Evolutionary conservation across 768 basidiomycete genomes (phyloP), one percentile per base, ranked within the genome.

Genomic region (Macrolepiota fuliginosa): DNA sequence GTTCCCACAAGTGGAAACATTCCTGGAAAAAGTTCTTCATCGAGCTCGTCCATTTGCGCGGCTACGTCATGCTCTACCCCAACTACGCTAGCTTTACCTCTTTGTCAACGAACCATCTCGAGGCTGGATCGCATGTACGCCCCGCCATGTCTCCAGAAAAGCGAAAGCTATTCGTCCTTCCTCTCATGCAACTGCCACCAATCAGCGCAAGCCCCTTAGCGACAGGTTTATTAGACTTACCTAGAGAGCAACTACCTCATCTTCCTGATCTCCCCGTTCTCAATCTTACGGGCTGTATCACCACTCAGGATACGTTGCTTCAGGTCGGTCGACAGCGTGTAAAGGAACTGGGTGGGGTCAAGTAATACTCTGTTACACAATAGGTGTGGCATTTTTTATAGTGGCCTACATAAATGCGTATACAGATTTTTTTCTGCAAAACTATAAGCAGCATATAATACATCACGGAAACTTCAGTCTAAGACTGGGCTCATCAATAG

Each of bases 21-120:
- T 92, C 90, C 6, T 95, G 93, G 93, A 95, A 95, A 73, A 88
- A 87, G 63, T 94, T 88, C 73, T 92, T 94, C 71, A 32, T 32
- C 29, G 29, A 32, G 29, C 29, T 32, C 58, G 86, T 84, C 45
- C 91, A 87, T 72, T 80, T 95, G 13, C 85, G 87, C 4, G 91
- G 92, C 2, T 92, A 92, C 72, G 83, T 86, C 55, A 94, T 94
- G 93, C 83, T 95, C 32, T 95, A 95, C 69, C 92, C 93, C 11
- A 95, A 94, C 74, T 94, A 84, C 69, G 80, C 77, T 45, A 79
- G 77, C 47, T 92, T 86, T 66, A 32, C 29, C 7, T 32, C 29
- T 7, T 32, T 32, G 29, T 32, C 29, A 32, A 32, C 29, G 7
- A 32, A 32, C 29, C 29, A 32, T 7, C 29, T 32, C 29, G 29